Evolutionary conservation across 2,329 filamentous ascomycete species (phyloP).

Genomic region (Phyllosticta ampelicida): DNA sequence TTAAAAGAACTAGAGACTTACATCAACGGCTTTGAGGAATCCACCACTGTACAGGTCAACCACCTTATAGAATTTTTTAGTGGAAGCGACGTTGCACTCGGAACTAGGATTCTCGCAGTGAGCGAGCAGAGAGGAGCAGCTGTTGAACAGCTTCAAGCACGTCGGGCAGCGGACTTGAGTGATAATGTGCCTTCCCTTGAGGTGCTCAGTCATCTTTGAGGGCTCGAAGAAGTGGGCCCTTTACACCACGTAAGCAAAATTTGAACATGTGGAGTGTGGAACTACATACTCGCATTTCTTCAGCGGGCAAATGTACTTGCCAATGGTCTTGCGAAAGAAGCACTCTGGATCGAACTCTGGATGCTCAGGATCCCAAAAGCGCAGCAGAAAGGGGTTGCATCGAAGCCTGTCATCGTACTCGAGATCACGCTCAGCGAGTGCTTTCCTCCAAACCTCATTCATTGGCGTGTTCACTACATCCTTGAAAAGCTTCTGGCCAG

Average conservation of each 20-base stretch:
- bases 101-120: constrained; percentile 29
- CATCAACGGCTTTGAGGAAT: constrained; percentile 26
- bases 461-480: constrained; percentile 21
- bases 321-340: constrained; percentile 36
- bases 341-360: constrained; percentile 37
- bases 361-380: constrained; percentile 40
- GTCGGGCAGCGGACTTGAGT: constrained; percentile 27
- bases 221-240: constrained; percentile 4
- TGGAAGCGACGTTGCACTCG: constrained; percentile 26
- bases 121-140: constrained; percentile 24
- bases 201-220: constrained; percentile 24
- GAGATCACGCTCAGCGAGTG: constrained; percentile 19
- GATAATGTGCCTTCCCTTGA: constrained; percentile 26
- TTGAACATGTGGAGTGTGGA: background rate
- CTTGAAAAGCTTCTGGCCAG: constrained; percentile 23
- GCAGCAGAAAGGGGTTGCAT: constrained; percentile 29
- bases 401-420: constrained; percentile 19
- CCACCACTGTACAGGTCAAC: constrained; percentile 34
- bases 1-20: background rate
- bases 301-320: constrained; percentile 46
- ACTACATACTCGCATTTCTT: constrained; percentile 38
- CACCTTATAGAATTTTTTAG: constrained; percentile 23
- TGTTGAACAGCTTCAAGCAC: constrained; percentile 33
- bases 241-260: background rate
- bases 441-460: constrained; percentile 19